These are phyloP conservation scores for Penicillium taxi DNA, from an alignment of 495 filamentous ascomycete genomes.

Conservation along the genomic window DNA sequence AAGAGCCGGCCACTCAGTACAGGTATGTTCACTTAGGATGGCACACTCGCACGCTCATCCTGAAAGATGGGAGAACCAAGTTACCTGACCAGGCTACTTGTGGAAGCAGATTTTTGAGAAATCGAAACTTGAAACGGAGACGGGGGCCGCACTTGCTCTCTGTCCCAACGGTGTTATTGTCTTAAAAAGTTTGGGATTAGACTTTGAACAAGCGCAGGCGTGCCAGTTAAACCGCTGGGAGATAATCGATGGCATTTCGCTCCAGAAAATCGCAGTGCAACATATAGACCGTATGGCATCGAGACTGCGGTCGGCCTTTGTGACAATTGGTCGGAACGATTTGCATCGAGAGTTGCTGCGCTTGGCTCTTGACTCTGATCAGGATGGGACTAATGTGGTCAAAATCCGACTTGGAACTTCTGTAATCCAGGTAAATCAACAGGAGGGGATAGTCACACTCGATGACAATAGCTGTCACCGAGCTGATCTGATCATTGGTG, in stretches of 20 bases:
- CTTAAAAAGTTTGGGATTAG: conserved; percentile 27
- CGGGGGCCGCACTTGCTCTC: conserved; percentile 41
- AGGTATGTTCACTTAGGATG: too few relatives aligned
- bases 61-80: too few relatives aligned
- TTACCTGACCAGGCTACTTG: conserved; percentile 3
- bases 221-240: conserved; percentile 11
- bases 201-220: conserved; percentile 26
- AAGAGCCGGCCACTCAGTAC: conserved; percentile 17
- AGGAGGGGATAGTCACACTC: conserved; percentile 29
- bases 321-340: conserved; percentile 45
- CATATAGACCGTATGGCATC: conserved; percentile 9
- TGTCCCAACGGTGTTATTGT: conserved; percentile 37
- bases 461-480: conserved; percentile 21
- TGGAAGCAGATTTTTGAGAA: conserved; percentile 11
- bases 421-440: conserved; percentile 18
- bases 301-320: conserved; percentile 6
- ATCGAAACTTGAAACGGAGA: conserved; percentile 26
- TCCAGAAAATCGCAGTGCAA: conserved; percentile 17
- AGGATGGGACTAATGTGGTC: conserved; percentile 12
- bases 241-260: conserved; percentile 15
- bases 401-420: conserved; percentile 16
- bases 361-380: conserved; percentile 14
- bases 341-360: conserved; percentile 38
- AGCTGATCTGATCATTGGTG: conserved; percentile 41
- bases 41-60: too few relatives aligned